phyloP scores from a whole-genome alignment of 2,329 filamentous ascomycete species.

The Cercospora brassicicola region DNA sequence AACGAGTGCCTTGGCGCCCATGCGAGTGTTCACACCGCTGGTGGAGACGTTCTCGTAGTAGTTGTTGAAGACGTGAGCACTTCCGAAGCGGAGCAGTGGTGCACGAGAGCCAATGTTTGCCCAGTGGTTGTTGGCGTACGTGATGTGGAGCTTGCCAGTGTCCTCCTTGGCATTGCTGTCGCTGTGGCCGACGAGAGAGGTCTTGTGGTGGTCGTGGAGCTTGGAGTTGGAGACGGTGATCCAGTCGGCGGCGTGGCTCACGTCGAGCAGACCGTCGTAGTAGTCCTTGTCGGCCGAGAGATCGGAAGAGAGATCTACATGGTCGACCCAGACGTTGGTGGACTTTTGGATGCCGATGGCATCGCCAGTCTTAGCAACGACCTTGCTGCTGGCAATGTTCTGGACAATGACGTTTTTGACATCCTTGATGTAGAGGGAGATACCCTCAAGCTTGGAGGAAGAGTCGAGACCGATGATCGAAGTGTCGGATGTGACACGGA shows the following conservation, averaged over 20 bases:
- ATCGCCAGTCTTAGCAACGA: slow-evolving; percentile 52
- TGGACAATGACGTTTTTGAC: slow-evolving; percentile 58
- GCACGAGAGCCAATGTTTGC: slow-evolving; percentile 63
- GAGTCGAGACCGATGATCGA: slow-evolving; percentile 54
- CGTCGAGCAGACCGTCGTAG: slow-evolving; percentile 67
- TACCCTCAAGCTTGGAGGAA: slow-evolving; percentile 45
- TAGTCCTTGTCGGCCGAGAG: slow-evolving; percentile 62
- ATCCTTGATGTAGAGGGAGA: slow-evolving; percentile 52
- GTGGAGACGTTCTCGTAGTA: slow-evolving; percentile 45
- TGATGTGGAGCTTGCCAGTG: slow-evolving; percentile 62
- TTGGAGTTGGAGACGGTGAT: slow-evolving; percentile 54
- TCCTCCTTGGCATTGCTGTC: slow-evolving; percentile 61
- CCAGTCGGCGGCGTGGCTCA: slow-evolving; percentile 64
- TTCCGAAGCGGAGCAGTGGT: slow-evolving; percentile 66
- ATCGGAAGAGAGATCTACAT: slow-evolving; percentile 64
- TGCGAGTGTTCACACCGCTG: slow-evolving; percentile 45
- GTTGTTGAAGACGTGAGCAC: slow-evolving; percentile 61
- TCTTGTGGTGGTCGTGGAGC: slow-evolving; percentile 63
- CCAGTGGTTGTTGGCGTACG: slow-evolving; percentile 68
- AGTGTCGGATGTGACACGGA: slow-evolving; percentile 49
- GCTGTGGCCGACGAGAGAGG: slow-evolving; percentile 61
- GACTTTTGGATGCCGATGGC: slow-evolving; percentile 53
- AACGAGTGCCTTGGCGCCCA: slow-evolving; percentile 47
- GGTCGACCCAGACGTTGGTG: slow-evolving; percentile 64
- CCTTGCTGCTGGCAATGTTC: slow-evolving; percentile 56